Percentiles rank a stretch among this genome's conserved stretches.
Evolutionary conservation across 192 early-diverging fungal species (phyloP).

Genomic region (Martensiomyces pterosporus): DNA sequence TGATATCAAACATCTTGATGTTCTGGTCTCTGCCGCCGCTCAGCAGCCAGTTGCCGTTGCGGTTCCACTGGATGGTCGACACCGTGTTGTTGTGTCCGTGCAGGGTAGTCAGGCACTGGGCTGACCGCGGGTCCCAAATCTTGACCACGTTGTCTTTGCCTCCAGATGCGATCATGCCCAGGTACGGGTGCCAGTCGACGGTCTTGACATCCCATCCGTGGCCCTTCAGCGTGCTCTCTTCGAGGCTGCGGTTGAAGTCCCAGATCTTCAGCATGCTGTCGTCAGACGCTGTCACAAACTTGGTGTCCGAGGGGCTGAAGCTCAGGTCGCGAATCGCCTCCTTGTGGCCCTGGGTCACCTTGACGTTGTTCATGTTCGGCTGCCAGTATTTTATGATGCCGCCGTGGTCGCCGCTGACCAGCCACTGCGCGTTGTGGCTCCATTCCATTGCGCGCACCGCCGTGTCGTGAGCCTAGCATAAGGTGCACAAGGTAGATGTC

Average conservation of each 20-base stretch:
- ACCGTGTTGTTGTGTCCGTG: slow-evolving; percentile 95
- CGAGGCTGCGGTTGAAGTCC: slow-evolving; percentile 81
- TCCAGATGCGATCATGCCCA: slow-evolving; percentile 89
- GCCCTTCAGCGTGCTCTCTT: slow-evolving; percentile 75
- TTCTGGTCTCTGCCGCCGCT: slow-evolving; percentile 87
- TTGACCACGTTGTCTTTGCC: slow-evolving; percentile 95
- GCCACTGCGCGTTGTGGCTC: slow-evolving; percentile 94
- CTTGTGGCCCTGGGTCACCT: slow-evolving; percentile 77
- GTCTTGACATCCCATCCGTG: slow-evolving; percentile 98
- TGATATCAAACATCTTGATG: slow-evolving; percentile 91
- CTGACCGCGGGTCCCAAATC: slow-evolving; percentile 94
- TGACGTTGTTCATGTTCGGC: slow-evolving; percentile 76
- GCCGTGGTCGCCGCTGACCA: slow-evolving; percentile 87
- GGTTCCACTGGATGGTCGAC: slow-evolving; percentile 87
- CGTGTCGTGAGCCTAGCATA: slow-evolving; percentile 71
- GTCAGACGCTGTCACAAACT: slow-evolving; percentile 94
- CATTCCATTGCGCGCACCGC: slow-evolving; percentile 95
- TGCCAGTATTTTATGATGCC: slow-evolving; percentile 98
- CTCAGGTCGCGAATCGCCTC: slow-evolving; percentile 81
- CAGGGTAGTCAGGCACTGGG: slow-evolving; percentile 78
- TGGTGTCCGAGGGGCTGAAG: slow-evolving; percentile 89
- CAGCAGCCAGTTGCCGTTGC: slow-evolving; percentile 95
- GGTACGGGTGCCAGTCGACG: slow-evolving; percentile 95
- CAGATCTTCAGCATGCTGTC: slow-evolving; percentile 96
- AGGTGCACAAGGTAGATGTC: too few relatives aligned